Percentiles rank a stretch among this genome's conserved stretches.
Evolutionary conservation across 148 eudicot genomes (phyloP).

Genomic region (Camellia sinensis): DNA sequence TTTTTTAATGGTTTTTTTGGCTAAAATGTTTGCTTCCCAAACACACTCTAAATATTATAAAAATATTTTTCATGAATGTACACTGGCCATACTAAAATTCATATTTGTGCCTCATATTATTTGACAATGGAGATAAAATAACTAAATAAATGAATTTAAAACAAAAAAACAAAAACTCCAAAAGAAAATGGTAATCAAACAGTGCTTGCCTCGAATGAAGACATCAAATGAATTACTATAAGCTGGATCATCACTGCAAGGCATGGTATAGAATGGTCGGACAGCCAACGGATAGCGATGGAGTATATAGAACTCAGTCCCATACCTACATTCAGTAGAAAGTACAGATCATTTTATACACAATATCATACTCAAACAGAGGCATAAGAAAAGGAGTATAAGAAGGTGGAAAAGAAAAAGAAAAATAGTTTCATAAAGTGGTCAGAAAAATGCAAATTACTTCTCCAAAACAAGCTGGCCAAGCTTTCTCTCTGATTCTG

Average conservation of each 20-base stretch:
- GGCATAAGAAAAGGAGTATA: not conserved
- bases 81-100: no score
- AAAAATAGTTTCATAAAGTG: not conserved
- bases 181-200: not conserved
- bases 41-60: no score
- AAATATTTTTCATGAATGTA: no score
- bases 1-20: no score
- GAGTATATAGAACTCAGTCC: slow-evolving; percentile 88
- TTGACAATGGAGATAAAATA: not conserved
- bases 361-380: not conserved
- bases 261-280: slow-evolving; percentile 96
- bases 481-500: slow-evolving; percentile 80
- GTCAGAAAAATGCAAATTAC: slow-evolving; percentile 31
- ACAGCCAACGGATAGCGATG: slow-evolving; percentile 88
- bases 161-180: not conserved
- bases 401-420: not conserved
- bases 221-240: slow-evolving; percentile 97
- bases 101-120: no score
- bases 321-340: slow-evolving; percentile 54
- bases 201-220: slow-evolving; percentile 69
- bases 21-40: no score
- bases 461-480: slow-evolving; percentile 82
- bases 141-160: not conserved
- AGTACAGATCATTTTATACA: not conserved
- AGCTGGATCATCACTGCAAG: slow-evolving; percentile 55